These are phyloP conservation scores for Cyanidioschyzon merolae DNA, from an alignment of 23 red algal species.

Conservation along the genomic window DNA sequence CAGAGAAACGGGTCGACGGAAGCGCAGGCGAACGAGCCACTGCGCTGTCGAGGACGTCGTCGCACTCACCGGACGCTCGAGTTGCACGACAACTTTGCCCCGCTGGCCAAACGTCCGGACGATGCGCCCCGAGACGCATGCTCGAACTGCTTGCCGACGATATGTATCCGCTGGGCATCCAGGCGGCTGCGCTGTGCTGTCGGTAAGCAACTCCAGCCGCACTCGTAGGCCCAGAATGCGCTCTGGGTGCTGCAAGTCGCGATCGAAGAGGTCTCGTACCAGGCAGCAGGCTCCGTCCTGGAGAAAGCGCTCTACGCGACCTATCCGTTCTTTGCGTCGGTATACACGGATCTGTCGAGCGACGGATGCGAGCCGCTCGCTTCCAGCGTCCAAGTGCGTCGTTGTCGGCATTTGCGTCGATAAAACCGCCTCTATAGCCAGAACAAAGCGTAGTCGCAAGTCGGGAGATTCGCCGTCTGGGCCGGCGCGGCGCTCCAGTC, in stretches of 20 bases:
- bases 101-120: background rate
- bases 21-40: background rate
- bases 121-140: background rate
- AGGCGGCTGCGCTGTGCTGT: too few species aligned
- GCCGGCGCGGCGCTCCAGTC: background rate
- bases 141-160: background rate
- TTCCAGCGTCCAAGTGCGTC: too few species aligned
- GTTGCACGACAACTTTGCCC: constrained; percentile 15
- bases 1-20: background rate
- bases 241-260: background rate
- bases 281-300: background rate
- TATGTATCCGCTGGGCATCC: background rate
- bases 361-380: background rate
- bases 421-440: background rate
- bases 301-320: background rate
- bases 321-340: background rate
- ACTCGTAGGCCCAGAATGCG: background rate
- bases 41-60: background rate
- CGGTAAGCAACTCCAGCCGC: background rate
- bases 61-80: background rate
- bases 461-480: background rate
- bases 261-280: background rate
- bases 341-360: background rate
- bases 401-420: background rate
- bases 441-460: background rate